Evolutionary conservation across 306 rosid species (phyloP), one percentile per base, ranked within the genome.

Genomic region (Vigna hirtella): DNA sequence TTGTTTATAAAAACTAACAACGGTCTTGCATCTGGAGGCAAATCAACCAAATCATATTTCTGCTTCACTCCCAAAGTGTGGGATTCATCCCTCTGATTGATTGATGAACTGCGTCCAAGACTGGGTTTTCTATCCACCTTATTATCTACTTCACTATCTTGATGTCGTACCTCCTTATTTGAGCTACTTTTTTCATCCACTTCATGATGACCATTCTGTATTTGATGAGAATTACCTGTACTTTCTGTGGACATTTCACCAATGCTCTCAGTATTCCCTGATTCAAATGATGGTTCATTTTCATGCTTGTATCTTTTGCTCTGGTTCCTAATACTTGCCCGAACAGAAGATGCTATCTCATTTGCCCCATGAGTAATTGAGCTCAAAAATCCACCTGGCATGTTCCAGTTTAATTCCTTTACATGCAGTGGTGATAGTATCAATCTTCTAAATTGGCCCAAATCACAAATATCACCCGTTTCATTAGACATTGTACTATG

Each of bases 361-460:
- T 91, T 95, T 55, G 99, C 99, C 57, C 99, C 99, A 73, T 93
- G 94, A 62, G 99, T 96, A 70, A 96, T 89, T 74, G 99, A 70
- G 87, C 96, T 96, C 87, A 96, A 86, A 84, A 96, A 83, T 11
- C 96, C 91, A 67, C 87, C 95, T 7, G 96, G 55, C 20, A 85
- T 65, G 76, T 80, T 82, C 86, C 83, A 9, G 70, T 85, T 82
- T 70, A 88, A 78, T 83, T 91, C 92, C 85, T 86, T 96, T 65
- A 96, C 97, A 77, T 88, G 78, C 17, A 93, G 81, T 6, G 99
- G 99, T 40, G 99, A 90, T 50, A 96, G 77, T 84, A 93, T 80
- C 89, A 96, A 89, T 86, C 98, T 96, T 82, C 81, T 96, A 79
- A 86, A 89, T 48, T 90, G 87, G 71, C 98, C 99, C 85, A 96